These are phyloP conservation scores for Musa itinerans DNA, from an alignment of 176 grass and related monocot genomes.

Conservation along the genomic window DNA sequence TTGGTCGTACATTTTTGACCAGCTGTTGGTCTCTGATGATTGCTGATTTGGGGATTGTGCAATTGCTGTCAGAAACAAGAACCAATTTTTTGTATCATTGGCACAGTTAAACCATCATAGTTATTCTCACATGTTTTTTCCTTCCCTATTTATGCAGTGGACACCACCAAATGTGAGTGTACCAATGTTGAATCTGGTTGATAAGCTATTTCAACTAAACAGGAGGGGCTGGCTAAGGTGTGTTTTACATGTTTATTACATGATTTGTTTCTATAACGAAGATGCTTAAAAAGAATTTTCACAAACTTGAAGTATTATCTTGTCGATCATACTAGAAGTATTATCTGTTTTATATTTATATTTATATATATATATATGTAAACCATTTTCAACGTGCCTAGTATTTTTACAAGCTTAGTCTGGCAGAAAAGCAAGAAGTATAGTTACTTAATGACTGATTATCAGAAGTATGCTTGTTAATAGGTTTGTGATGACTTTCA, in stretches of 20 bases:
- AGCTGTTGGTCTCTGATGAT: too few relatives aligned
- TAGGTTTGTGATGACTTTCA: background rate
- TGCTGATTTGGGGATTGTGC: too few relatives aligned
- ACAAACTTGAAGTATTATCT: too few relatives aligned
- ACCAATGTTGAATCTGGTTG: constrained; percentile 81
- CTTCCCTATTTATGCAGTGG: constrained; percentile 45
- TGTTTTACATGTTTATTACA: constrained; percentile 20
- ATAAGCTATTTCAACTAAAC: constrained; percentile 95
- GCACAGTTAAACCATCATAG: background rate
- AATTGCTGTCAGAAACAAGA: too few relatives aligned
- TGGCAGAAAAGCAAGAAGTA: background rate
- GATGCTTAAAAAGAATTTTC: constrained; percentile 2
- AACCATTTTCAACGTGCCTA: too few relatives aligned
- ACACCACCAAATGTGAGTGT: constrained; percentile 89
- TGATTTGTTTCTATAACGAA: constrained; percentile 11
- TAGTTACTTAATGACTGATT: background rate
- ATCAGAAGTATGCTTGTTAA: background rate
- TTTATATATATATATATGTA: too few relatives aligned
- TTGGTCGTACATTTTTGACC: too few relatives aligned
- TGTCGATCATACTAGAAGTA: too few relatives aligned
- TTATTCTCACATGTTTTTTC: constrained; percentile 12
- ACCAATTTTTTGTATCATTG: too few relatives aligned
- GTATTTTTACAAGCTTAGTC: background rate
- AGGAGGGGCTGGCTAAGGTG: constrained; percentile 87
- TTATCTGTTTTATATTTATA: too few relatives aligned